These are phyloP conservation scores for Lyophyllum decastes DNA, from an alignment of 768 basidiomycete species.

Conservation along the genomic window DNA sequence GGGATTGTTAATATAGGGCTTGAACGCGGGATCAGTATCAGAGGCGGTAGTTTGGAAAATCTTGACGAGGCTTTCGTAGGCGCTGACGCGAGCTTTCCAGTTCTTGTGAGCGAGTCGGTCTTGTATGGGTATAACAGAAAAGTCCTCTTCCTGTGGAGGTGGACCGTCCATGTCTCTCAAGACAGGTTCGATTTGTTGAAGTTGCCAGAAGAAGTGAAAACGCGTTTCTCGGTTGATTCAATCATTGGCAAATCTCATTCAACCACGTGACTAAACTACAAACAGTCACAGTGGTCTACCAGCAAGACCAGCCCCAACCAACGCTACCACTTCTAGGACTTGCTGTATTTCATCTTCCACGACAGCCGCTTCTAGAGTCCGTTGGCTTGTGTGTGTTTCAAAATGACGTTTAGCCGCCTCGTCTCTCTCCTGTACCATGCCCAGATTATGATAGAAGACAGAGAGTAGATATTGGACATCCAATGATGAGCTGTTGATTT, in stretches of 20 bases:
- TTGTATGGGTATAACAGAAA: conserved; percentile 71
- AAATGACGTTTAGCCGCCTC: conserved; percentile 50
- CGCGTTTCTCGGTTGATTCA: conserved; percentile 13
- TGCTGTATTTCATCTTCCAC: conserved; percentile 54
- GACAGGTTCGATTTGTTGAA: conserved; percentile 6
- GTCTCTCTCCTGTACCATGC: conserved; percentile 54
- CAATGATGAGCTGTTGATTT: conserved; percentile 58
- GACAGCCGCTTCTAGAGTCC: conserved; percentile 41
- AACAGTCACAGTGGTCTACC: conserved; percentile 28
- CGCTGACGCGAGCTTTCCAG: conserved; percentile 97
- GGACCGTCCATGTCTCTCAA: conserved; percentile 76
- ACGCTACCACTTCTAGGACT: conserved; percentile 58
- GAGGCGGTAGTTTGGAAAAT: conserved; percentile 88
- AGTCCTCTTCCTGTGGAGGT: conserved; percentile 93
- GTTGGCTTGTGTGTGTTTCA: conserved; percentile 41
- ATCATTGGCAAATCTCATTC: conserved; percentile 3
- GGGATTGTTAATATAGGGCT: conserved; percentile 78
- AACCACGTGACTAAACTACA: conserved; percentile 17
- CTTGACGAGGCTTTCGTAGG: conserved; percentile 85
- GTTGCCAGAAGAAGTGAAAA: conserved; percentile 7
- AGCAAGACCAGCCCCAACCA: conserved; percentile 60
- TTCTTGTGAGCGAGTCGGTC: conserved; percentile 93
- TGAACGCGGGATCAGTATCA: conserved; percentile 93
- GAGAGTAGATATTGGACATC: conserved; percentile 76
- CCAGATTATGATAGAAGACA: conserved; percentile 72